These are phyloP conservation scores for Scedosporium minutisporum DNA, from an alignment of 2,329 filamentous ascomycete genomes.

Conservation along the genomic window DNA sequence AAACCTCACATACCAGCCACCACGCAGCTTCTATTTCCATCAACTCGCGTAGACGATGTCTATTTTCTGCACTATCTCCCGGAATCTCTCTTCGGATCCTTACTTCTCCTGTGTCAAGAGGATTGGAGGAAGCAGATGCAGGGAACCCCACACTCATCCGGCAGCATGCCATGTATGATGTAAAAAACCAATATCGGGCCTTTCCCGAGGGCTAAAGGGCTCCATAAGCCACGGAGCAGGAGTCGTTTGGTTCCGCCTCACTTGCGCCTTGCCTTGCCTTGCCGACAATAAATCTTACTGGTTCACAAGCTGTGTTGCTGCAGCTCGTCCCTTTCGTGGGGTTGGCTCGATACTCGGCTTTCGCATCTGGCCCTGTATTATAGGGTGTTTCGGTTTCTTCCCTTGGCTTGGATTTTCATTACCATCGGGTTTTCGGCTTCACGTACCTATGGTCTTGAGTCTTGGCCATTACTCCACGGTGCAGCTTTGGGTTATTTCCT, in stretches of 20 bases:
- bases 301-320: not conserved
- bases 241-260: not conserved
- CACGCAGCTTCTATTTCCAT: not conserved
- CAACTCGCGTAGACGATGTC: not conserved
- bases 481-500: not conserved
- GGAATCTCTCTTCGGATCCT: not conserved
- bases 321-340: not conserved
- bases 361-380: too few species aligned
- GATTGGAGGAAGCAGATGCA: not conserved
- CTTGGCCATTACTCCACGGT: not conserved
- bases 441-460: not conserved
- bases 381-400: too few species aligned
- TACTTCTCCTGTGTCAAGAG: not conserved
- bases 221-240: not conserved
- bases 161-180: not conserved
- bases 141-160: not conserved
- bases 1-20: too few species aligned
- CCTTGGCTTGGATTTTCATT: not conserved
- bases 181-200: not conserved
- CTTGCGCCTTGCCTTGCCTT: not conserved
- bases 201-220: not conserved
- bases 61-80: not conserved
- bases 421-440: not conserved
- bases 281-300: not conserved
- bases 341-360: not conserved